Percentiles rank a stretch among this genome's conserved stretches.
Conservation (phyloP, 768 basidiomycete species). For the Erythrobasidium yunnanense region DNA sequence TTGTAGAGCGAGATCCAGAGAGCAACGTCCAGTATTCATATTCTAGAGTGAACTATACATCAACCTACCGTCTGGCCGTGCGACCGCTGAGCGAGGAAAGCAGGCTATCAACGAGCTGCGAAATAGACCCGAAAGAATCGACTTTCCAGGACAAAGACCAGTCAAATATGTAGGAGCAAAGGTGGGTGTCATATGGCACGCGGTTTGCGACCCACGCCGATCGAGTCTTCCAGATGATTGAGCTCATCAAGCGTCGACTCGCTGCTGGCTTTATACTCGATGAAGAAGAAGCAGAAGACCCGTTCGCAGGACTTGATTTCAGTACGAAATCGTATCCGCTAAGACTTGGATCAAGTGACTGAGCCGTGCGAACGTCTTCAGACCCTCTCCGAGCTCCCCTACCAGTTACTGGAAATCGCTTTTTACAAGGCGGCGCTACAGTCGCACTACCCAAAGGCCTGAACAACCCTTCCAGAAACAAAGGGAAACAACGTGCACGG, state of each 20-base stretch:
- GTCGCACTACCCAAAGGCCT: background rate
- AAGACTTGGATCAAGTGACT: background rate
- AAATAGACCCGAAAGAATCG: background rate
- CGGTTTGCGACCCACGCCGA: background rate
- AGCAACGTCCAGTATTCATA: background rate
- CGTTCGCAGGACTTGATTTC: background rate
- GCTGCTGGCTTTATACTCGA: background rate
- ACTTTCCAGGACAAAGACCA: background rate
- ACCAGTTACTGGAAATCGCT: background rate
- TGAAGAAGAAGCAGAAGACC: background rate
- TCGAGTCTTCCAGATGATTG: background rate
- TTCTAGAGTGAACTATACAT: background rate
- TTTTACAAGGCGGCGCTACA: background rate
- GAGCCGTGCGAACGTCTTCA: too few species aligned
- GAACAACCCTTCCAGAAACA: background rate
- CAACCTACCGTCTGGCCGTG: background rate
- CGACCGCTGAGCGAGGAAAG: background rate
- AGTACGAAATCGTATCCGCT: background rate
- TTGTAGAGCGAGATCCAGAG: background rate
- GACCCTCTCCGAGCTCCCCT: background rate
- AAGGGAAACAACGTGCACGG: background rate
- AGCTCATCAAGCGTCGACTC: background rate
- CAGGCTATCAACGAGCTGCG: constrained; percentile 4
- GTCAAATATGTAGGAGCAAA: constrained; percentile 9
- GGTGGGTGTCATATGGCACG: background rate